Evolutionary conservation across 2,329 filamentous ascomycete genomes (phyloP).

Genomic region (Sporothrix curviconia): DNA sequence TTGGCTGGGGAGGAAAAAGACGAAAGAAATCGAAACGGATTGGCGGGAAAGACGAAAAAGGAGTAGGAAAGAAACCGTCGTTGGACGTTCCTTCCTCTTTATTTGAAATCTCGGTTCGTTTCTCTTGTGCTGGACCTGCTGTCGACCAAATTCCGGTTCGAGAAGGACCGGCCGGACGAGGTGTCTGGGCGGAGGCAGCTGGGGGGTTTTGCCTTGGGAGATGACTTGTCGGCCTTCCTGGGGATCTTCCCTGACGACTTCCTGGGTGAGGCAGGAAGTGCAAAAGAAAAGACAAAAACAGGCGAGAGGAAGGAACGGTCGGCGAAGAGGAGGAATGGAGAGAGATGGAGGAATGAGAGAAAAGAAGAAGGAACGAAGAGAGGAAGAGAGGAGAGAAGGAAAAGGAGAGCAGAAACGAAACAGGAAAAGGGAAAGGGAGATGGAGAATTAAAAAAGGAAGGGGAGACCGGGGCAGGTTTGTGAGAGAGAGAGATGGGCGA

Average conservation of each 20-base stretch:
- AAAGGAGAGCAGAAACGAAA: slow-evolving; percentile 2
- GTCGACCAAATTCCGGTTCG: slow-evolving; percentile 8
- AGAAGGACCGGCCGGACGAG: background rate
- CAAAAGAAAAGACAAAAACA: background rate
- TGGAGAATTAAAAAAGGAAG: slow-evolving; percentile 25
- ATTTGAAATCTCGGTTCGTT: background rate
- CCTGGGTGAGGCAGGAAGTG: background rate
- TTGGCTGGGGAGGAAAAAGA: background rate
- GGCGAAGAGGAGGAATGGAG: slow-evolving; percentile 6
- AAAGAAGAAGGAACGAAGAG: background rate
- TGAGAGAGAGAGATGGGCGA: slow-evolving; percentile 23
- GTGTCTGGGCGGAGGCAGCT: background rate
- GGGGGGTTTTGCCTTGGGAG: background rate
- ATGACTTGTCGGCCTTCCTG: slow-evolving; percentile 1
- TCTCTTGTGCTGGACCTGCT: background rate
- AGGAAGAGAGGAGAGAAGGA: background rate
- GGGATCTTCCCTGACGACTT: background rate
- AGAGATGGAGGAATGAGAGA: background rate
- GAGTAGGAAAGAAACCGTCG: background rate
- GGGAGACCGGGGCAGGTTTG: slow-evolving; percentile 5
- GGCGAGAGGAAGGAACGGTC: slow-evolving; percentile 9
- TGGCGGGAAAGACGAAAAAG: background rate
- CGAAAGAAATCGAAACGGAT: background rate
- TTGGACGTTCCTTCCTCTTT: slow-evolving; percentile 7
- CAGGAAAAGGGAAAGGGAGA: slow-evolving; percentile 25